Conservation (phyloP, 305 asterid species). For the Fraxinus latifolia region DNA sequence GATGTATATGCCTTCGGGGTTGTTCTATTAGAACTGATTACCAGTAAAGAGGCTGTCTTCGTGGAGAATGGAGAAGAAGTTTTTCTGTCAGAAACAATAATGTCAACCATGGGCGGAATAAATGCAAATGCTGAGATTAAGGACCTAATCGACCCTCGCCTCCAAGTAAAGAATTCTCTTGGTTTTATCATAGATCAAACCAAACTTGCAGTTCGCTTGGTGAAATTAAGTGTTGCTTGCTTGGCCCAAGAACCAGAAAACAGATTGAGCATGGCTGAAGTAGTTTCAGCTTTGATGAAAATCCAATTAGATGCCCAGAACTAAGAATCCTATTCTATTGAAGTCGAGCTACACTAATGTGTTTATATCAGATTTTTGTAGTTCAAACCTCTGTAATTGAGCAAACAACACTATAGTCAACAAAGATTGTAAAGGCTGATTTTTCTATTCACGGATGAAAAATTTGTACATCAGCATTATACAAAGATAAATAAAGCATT, state of each 20-base stretch:
- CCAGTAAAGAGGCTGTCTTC: constrained; percentile 46
- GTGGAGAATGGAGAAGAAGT: constrained; percentile 38
- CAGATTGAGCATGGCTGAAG: constrained; percentile 48
- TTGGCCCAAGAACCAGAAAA: constrained; percentile 40
- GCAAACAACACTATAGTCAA: background rate
- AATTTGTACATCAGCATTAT: background rate
- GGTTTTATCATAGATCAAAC: constrained; percentile 53
- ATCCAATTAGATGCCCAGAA: constrained; percentile 47
- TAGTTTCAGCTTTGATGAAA: constrained; percentile 45
- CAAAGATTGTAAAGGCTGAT: background rate
- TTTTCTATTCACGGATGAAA: background rate
- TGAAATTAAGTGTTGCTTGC: constrained; percentile 44
- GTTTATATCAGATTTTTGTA: background rate
- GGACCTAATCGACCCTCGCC: constrained; percentile 44
- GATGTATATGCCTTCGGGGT: constrained; percentile 64
- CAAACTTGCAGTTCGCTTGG: constrained; percentile 44
- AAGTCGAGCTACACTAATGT: background rate
- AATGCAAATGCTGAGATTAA: constrained; percentile 17
- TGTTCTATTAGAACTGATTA: constrained; percentile 49
- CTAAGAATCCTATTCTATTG: constrained; percentile 31
- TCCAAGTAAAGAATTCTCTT: constrained; percentile 53
- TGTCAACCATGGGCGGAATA: constrained; percentile 26
- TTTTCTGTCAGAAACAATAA: constrained; percentile 33
- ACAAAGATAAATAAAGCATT: background rate
- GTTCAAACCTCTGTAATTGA: constrained; percentile 1